Evolutionary conservation across 2,329 filamentous ascomycete species (phyloP), one percentile per base, ranked within the genome.

Genomic region (Fusarium sp.): DNA sequence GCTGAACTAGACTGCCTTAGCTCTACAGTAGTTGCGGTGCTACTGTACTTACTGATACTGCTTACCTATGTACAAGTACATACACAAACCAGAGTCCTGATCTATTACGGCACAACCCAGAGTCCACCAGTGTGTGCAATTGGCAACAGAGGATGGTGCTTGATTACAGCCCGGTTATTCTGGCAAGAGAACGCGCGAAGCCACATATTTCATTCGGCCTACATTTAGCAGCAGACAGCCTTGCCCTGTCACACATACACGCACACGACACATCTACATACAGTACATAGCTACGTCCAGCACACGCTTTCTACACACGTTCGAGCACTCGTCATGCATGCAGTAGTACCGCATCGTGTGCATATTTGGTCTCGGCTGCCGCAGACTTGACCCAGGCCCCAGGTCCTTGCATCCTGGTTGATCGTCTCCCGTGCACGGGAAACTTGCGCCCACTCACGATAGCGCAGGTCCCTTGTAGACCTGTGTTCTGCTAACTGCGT

Each of bases 401-500:
- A 65, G 49, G 63, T 56, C 46, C 46, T 56, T 56, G 53, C 53
- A 53, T 53, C 61, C 68, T 30, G 44, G 64, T 30, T 59, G 68
- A 70, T 69, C 68, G 32, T 44, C 68, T 69, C 68, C 68, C 59
- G 67, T 47, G 55, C 46, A 25, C 54, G 51, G 63, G 67, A 69
- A 51, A 64, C 58, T 61, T 55, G 27, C 59, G 41, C 57, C 59
- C 52, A 57, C 32, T 52, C 54, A 44, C 34, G 40, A 57, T 56
- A 42, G 45, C 45, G 27, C 24, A 45, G 48, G 66, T 64, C 58
- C 67, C 59, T 69, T 30, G 45, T 32, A 58, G 54, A 42, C 40
- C 48, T 62, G 60, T 41, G 37, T 49, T 53, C 40, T 70, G 61
- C 69, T 54, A 70, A 61, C 72, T 74, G 73, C 70, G 60, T 74